A percentile compares a stretch with the other conserved stretches of the same genome.
These are phyloP conservation scores for Irpex sp. DNA, from an alignment of 1,284 basidiomycete species.

Conservation along the genomic window DNA sequence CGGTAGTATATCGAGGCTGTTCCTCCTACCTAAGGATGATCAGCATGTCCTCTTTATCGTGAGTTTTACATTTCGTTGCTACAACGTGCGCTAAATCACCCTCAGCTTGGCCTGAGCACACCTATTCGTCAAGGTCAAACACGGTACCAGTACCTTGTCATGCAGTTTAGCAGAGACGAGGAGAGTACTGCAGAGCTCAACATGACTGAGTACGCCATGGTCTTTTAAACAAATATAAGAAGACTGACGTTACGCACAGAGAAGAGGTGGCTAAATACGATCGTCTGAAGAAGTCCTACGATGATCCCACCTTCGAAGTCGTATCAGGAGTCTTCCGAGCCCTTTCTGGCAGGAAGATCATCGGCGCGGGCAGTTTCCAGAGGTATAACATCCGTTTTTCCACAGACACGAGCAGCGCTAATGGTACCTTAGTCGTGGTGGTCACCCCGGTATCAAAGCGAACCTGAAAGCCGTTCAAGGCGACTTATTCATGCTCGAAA, in stretches of 20 bases:
- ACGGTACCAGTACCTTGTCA: slow-evolving; percentile 94
- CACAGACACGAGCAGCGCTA: not conserved
- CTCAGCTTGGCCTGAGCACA: slow-evolving; percentile 79
- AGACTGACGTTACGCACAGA: slow-evolving; percentile 28
- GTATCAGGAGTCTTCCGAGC: slow-evolving; percentile 94
- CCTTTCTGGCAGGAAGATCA: slow-evolving; percentile 88
- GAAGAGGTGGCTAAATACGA: slow-evolving; percentile 75
- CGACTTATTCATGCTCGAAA: slow-evolving; percentile 96
- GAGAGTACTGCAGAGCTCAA: slow-evolving; percentile 96
- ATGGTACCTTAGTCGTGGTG: slow-evolving; percentile 48
- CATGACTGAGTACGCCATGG: slow-evolving; percentile 71
- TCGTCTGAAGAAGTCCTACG: slow-evolving; percentile 86
- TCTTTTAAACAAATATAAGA: not conserved
- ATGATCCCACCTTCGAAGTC: slow-evolving; percentile 92
- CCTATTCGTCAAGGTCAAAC: slow-evolving; percentile 99
- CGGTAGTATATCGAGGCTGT: slow-evolving; percentile 83
- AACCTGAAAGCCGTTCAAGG: slow-evolving; percentile 98
- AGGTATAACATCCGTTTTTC: slow-evolving; percentile 35
- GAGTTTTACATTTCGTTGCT: slow-evolving; percentile 25
- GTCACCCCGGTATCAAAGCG: slow-evolving; percentile 85
- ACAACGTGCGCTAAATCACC: not conserved
- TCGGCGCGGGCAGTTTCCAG: slow-evolving; percentile 78
- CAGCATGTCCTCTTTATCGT: slow-evolving; percentile 94
- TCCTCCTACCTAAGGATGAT: slow-evolving; percentile 96
- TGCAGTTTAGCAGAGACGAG: slow-evolving; percentile 96